A percentile compares a stretch with the other conserved stretches of the same genome.
These are phyloP conservation scores for Plicaturopsis crispa DNA, from an alignment of 768 basidiomycete species.

Conservation along the genomic window DNA sequence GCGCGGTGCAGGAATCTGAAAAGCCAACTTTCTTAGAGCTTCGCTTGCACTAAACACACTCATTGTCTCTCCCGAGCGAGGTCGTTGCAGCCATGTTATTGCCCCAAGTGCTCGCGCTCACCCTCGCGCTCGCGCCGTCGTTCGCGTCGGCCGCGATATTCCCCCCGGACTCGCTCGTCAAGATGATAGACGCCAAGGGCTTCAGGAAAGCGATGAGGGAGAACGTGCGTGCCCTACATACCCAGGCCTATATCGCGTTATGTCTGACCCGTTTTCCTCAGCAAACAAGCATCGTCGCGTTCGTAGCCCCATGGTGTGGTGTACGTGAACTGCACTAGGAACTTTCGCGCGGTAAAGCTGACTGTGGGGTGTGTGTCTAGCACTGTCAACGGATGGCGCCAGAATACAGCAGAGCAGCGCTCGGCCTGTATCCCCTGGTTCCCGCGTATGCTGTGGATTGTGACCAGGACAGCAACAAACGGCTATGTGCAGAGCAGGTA, in stretches of 20 bases:
- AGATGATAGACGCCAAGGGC: constrained; percentile 61
- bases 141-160: constrained; percentile 46
- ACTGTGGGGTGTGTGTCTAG: constrained; percentile 24
- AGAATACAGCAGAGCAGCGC: constrained; percentile 77
- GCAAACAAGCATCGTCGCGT: constrained; percentile 78
- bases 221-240: constrained; percentile 48
- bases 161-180: constrained; percentile 51
- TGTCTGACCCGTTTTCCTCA: constrained; percentile 17
- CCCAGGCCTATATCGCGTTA: background rate
- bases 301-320: constrained; percentile 94
- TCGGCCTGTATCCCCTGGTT: constrained; percentile 70
- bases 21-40: too few relatives aligned
- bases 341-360: constrained; percentile 1
- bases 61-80: too few relatives aligned
- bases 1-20: too few relatives aligned
- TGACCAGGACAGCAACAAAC: constrained; percentile 74
- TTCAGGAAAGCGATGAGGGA: constrained; percentile 69
- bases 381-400: constrained; percentile 85
- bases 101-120: constrained; percentile 25
- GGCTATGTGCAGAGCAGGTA: constrained; percentile 74
- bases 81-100: constrained; percentile 24
- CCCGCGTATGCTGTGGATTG: constrained; percentile 94
- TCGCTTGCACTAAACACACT: too few relatives aligned
- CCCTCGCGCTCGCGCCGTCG: constrained; percentile 33
- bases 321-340: constrained; percentile 37